Percentiles rank a stretch among this genome's conserved stretches.
These are phyloP conservation scores for Lineolata rhizophorae DNA, from an alignment of 495 filamentous ascomycete genomes.

Conservation along the genomic window DNA sequence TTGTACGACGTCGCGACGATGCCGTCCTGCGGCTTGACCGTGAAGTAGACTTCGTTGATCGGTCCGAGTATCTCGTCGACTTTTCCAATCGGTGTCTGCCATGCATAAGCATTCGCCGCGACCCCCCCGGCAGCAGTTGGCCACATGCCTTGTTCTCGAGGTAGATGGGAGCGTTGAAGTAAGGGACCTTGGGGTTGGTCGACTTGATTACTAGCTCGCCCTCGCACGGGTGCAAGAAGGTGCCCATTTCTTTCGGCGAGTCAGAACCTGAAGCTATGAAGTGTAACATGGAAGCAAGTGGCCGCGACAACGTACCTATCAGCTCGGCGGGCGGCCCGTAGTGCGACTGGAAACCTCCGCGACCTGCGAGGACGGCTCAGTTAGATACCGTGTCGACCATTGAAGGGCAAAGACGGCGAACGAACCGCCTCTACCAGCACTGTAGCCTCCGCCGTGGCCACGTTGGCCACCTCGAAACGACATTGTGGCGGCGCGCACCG, in stretches of 20 bases:
- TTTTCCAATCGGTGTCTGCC: conserved; percentile 76
- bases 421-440: no score
- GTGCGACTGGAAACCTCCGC: no score
- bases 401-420: no score
- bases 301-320: no score
- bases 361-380: no score
- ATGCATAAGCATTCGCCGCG: background rate
- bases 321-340: no score
- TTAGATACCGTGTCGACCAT: no score
- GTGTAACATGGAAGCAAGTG: no score
- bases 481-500: conserved; percentile 12
- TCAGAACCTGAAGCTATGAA: no score
- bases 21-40: conserved; percentile 85
- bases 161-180: conserved; percentile 98
- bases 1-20: conserved; percentile 92
- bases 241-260: conserved; percentile 94
- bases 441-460: conserved; percentile 13
- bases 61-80: conserved; percentile 90
- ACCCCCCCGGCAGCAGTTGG: background rate
- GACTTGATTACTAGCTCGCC: conserved; percentile 92
- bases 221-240: conserved; percentile 81
- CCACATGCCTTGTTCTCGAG: conserved; percentile 84
- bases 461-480: conserved; percentile 17
- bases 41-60: conserved; percentile 95
- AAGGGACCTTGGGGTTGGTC: conserved; percentile 84